Base-by-base conservation (phyloP, 352 stramenopile species). In the Phytophthora palmivora region DNA sequence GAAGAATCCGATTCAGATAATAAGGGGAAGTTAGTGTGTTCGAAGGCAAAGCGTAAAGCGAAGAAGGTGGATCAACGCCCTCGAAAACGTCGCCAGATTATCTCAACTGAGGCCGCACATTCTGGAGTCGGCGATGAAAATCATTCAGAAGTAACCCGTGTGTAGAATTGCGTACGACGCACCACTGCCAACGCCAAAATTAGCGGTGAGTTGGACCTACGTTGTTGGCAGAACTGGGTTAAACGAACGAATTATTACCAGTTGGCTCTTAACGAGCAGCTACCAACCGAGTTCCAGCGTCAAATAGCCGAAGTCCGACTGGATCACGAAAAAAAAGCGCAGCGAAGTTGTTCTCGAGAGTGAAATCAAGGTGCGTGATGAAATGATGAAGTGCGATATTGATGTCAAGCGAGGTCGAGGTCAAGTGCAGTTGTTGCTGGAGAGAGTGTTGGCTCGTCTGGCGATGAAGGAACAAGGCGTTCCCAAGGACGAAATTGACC, bases 371-470 rank as follows among this genome's bases (percentile, higher is more conserved):
- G 37, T 34, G 53, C 42, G 53, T n/a, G 11, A n/a, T 3, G 42
- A 32, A 5, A 45, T 63, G 34, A 36, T 37, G 34, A 24, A 49
- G 36, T 56, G 34, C 3, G 43, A 62, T n/a, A 12, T 66, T 36
- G 48, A 66, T 1, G 47, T 45, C n/a, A 56, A 59, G 21, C 39
- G 42, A 33, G 36, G 16, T 16, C 48, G 41, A 32, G 43, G 36
- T 2, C 28, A 60, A 52, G 18, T 54, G 4, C 33, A 60, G 18
- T 42, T 66, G 24, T 2, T 60, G 18, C 22, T 53, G 39, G 48
- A 66, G n/a, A 59, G 39, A 21, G 22, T 60, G 22, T 18, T 60
- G 41, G 50, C 49, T 4, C 47, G 48, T 0, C 58, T 54, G 16
- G 32, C 49, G 12, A 52, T 66, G 42, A 51, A 42, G 18, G 36